Conservation (phyloP, 495 filamentous ascomycete genomes). For the Melanomma pulvis-pyrius region DNA sequence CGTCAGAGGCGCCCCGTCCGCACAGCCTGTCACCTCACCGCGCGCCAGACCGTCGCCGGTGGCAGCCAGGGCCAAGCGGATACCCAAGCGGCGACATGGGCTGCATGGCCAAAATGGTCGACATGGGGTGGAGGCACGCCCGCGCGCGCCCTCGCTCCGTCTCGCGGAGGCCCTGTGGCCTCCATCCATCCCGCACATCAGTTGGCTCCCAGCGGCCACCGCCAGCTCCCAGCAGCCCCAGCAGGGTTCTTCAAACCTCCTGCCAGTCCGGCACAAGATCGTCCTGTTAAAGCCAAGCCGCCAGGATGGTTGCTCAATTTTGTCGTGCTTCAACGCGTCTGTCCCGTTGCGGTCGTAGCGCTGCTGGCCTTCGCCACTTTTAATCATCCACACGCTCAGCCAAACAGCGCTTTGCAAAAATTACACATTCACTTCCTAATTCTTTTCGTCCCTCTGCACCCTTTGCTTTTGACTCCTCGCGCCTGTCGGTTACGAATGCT, state of each 20-base stretch:
- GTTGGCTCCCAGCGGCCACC: constrained; percentile 35
- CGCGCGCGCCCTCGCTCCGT: constrained; percentile 10
- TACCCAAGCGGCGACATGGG: background rate
- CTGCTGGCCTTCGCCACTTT: constrained; percentile 36
- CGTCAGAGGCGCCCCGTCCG: constrained; percentile 26
- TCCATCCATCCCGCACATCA: constrained; percentile 4
- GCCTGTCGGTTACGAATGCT: constrained; percentile 23
- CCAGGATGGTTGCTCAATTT: constrained; percentile 29
- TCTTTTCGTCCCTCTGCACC: constrained; percentile 13
- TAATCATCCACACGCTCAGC: constrained; percentile 30
- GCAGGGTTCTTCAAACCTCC: constrained; percentile 36
- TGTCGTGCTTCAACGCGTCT: constrained; percentile 15
- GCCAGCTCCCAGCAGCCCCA: no score
- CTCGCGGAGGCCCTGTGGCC: background rate
- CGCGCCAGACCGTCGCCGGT: constrained; percentile 13
- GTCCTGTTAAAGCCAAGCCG: constrained; percentile 32
- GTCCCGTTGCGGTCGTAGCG: constrained; percentile 26
- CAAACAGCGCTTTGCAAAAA: constrained; percentile 28
- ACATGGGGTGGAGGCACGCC: constrained; percentile 30
- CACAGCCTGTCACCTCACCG: constrained; percentile 5
- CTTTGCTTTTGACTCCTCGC: constrained; percentile 31
- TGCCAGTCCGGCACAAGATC: constrained; percentile 39
- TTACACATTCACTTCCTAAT: constrained; percentile 20
- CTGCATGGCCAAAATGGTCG: constrained; percentile 23
- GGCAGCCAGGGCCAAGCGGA: constrained; percentile 14